Evolutionary conservation across 2,329 filamentous ascomycete genomes (phyloP), one percentile per base, ranked within the genome.

Genomic region (Monilinia fructicola): DNA sequence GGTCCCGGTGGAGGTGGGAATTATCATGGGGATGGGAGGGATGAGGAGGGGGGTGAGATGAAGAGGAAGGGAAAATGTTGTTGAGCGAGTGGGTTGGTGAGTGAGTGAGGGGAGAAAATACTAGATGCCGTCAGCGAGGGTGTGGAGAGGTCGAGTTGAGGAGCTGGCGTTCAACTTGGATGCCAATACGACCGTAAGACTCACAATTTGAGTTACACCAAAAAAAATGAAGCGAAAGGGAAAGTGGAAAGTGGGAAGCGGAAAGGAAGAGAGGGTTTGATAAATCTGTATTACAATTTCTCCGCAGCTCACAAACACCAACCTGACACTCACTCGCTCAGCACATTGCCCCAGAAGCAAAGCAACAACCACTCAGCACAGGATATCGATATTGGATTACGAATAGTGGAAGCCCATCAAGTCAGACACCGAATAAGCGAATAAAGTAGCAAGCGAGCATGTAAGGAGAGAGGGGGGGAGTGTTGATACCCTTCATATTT

Each of bases 1-100:
- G 53, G 52, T 46, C 26, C 26, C 3, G 42, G 55, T 31, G 42
- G 26, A 0, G n/a, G n/a, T 59, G 42, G 26, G 28, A 46, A 46
- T n/a, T 44, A 9, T 12, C 44, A 46, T 46, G 31, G 28, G 11
- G 62, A 58, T 46, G 53, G 21, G 53, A 64, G 38, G 61, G 53
- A 35, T 31, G 52, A 55, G 31, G 40, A 56, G 21, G 42, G 52
- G 18, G 48, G 35, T 9, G 62, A 56, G 26, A 16, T 38, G 16
- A 48, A 55, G 38, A 58, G 53, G 28, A 64, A 44, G 28, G 42
- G 62, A 3, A 38, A 21, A 48, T 64, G 62, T 58, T 64, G 62
- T 56, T 64, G 26, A 64, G 52, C 12, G 28, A 26, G 28, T 35
- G 21, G 10, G 21, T 35, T 26, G 14, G 42, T 14, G 21, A 11